Conservation (phyloP, 75 land plant genomes). For the Sequoiadendron giganteum region DNA sequence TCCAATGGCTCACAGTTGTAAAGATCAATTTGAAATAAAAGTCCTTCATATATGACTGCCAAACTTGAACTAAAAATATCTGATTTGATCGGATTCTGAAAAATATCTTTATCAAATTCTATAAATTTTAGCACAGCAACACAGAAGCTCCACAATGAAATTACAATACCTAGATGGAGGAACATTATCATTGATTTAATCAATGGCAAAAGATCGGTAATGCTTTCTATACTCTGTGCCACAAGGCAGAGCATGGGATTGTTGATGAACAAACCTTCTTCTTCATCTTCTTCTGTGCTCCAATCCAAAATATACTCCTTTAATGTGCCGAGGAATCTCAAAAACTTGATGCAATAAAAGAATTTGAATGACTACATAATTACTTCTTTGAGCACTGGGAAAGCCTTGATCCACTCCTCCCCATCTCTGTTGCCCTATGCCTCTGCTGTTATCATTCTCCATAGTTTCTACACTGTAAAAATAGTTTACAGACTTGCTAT, state of each 20-base stretch:
- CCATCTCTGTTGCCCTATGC: neutral
- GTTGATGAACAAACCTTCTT: neutral
- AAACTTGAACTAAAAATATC: too few relatives aligned
- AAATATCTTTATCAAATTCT: too few relatives aligned
- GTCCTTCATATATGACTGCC: too few relatives aligned
- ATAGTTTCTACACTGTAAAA: neutral
- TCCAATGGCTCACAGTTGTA: too few relatives aligned
- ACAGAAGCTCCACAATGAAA: neutral
- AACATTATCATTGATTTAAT: neutral
- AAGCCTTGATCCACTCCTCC: neutral
- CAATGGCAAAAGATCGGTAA: neutral
- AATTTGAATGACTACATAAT: neutral
- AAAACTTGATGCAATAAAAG: neutral
- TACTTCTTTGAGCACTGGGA: neutral
- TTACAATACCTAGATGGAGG: neutral
- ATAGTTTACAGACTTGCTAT: neutral
- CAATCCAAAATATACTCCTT: neutral
- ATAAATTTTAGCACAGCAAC: neutral
- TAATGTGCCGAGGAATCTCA: neutral
- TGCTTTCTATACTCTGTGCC: neutral
- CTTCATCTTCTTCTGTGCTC: neutral
- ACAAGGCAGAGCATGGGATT: neutral
- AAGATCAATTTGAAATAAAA: too few relatives aligned
- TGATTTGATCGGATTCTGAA: too few relatives aligned
- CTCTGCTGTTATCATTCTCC: neutral